A percentile compares a stretch with the other conserved stretches of the same genome.
These are phyloP conservation scores for Ramaria rubella DNA, from an alignment of 768 basidiomycete species.

Conservation along the genomic window DNA sequence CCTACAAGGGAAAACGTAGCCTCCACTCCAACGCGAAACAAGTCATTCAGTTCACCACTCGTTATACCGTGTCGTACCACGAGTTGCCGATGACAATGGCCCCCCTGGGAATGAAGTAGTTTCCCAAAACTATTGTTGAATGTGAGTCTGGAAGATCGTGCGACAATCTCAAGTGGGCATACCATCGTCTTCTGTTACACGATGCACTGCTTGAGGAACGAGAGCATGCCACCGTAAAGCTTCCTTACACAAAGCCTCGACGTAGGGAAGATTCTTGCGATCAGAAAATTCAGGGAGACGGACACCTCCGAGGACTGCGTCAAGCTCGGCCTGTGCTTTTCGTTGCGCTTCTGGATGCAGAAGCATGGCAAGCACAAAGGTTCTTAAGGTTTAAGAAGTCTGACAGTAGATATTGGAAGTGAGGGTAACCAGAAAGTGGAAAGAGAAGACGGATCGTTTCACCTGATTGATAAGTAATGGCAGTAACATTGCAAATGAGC, in stretches of 20 bases:
- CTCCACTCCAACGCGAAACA: too few relatives aligned
- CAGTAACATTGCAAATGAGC: neutral
- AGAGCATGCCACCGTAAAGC: constrained; percentile 10
- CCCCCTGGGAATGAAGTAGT: constrained; percentile 1
- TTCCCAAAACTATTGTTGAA: too few relatives aligned
- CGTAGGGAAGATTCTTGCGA: constrained; percentile 10
- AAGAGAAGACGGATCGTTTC: neutral
- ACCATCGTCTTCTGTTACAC: neutral
- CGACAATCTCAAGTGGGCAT: too few relatives aligned
- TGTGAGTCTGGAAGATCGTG: too few relatives aligned
- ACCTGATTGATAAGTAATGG: neutral
- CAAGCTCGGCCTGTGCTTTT: constrained; percentile 13
- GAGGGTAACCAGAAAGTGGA: neutral
- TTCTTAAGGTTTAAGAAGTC: constrained; percentile 14
- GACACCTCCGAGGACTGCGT: constrained; percentile 10
- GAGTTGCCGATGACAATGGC: neutral
- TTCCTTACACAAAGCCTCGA: constrained; percentile 10
- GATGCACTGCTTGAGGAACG: constrained; percentile 8
- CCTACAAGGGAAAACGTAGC: too few relatives aligned
- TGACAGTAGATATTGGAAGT: neutral
- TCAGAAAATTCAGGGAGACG: constrained; percentile 11
- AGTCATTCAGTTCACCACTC: too few relatives aligned
- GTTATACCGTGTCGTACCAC: neutral
- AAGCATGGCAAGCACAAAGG: constrained; percentile 17
- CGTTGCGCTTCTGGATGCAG: constrained; percentile 12